Percentiles rank a stretch among this genome's conserved stretches.
phyloP scores from a whole-genome alignment of 2,329 filamentous ascomycete genomes.

The Sporothrix luriei region DNA sequence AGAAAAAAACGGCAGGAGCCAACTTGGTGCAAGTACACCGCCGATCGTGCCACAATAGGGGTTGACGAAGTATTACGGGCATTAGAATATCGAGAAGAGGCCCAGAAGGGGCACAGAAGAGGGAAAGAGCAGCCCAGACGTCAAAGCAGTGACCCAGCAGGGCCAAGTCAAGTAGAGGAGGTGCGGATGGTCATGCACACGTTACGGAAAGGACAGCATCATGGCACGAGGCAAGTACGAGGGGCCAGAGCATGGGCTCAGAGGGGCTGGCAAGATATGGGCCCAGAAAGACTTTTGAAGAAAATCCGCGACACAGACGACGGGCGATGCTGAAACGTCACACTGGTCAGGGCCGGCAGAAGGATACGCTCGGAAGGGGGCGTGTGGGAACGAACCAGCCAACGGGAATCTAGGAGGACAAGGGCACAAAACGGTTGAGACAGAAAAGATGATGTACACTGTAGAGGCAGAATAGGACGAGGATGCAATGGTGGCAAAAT shows the following conservation, averaged over 20 bases:
- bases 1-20: constrained; percentile 11
- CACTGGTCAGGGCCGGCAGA: constrained; percentile 32
- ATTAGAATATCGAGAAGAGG: constrained; percentile 4
- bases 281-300: constrained; percentile 21
- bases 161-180: neutral
- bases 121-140: constrained; percentile 19
- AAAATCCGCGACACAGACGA: constrained; percentile 40
- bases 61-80: constrained; percentile 17
- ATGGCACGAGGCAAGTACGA: neutral
- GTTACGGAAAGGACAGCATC: neutral
- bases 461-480: neutral
- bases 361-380: constrained; percentile 30
- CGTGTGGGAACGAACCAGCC: constrained; percentile 23
- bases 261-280: constrained; percentile 1
- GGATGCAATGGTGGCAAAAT: no score
- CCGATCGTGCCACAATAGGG: constrained; percentile 33
- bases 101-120: no score
- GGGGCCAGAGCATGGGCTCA: neutral
- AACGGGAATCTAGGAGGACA: constrained; percentile 22
- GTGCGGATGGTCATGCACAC: neutral
- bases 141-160: constrained; percentile 8
- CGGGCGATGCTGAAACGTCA: constrained; percentile 41
- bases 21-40: constrained; percentile 30
- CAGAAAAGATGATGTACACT: neutral
- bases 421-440: constrained; percentile 9